Evolutionary conservation across 129 eudicot species (phyloP).

Genomic region (Flaveria brownii): DNA sequence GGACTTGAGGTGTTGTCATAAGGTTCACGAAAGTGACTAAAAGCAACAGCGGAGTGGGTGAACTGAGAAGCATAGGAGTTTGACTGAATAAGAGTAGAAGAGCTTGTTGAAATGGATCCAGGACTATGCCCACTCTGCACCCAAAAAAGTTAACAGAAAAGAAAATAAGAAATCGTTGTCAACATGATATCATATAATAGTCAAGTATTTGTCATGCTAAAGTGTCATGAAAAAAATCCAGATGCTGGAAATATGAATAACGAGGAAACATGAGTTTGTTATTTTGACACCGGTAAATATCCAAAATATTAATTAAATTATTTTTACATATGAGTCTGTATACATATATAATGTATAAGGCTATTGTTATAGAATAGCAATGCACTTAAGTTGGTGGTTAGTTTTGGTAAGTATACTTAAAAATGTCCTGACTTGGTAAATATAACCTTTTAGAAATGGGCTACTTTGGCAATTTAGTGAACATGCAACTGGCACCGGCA

Average conservation of each 20-base stretch:
- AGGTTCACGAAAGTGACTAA: slow-evolving; percentile 46
- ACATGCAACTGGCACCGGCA: neutral
- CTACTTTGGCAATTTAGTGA: neutral
- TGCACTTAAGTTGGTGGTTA: neutral
- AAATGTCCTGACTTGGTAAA: neutral
- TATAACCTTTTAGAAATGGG: neutral
- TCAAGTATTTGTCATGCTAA: neutral
- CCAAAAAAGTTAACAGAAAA: neutral
- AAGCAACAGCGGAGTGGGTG: too few species aligned
- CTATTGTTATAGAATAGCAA: slow-evolving; percentile 3
- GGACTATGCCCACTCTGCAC: slow-evolving; percentile 56
- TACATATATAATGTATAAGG: neutral
- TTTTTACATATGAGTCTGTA: neutral
- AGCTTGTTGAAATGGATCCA: slow-evolving; percentile 50
- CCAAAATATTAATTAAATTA: neutral
- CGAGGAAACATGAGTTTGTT: slow-evolving; percentile 3
- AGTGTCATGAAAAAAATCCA: neutral
- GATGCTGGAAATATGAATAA: neutral
- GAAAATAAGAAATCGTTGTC: neutral
- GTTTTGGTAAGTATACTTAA: neutral
- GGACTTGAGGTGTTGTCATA: slow-evolving; percentile 62
- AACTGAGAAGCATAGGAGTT: too few species aligned
- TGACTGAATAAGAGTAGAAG: slow-evolving; percentile 27
- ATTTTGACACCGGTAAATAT: neutral
- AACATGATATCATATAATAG: neutral